Evolutionary conservation across 116 monocot genomes (phyloP).

Genomic region (Posidonia oceanica): DNA sequence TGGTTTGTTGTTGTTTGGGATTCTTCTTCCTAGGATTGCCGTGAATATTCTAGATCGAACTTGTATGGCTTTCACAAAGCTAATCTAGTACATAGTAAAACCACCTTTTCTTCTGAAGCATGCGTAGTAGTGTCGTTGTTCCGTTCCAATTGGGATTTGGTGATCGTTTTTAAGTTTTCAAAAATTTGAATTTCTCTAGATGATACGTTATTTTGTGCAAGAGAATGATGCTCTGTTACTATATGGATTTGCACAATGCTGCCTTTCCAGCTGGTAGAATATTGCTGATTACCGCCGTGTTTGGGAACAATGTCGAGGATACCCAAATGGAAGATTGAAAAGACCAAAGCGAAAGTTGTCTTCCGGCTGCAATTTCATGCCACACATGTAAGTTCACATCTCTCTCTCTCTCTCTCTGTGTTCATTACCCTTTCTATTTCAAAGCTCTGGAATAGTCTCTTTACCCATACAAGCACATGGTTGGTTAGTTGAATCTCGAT

Average conservation of each 20-base stretch:
- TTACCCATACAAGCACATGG: not conserved
- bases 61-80: too few relatives aligned
- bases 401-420: not conserved
- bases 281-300: constrained; percentile 6
- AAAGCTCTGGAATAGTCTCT: not conserved
- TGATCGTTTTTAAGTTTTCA: too few relatives aligned
- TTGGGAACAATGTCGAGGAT: constrained; percentile 71
- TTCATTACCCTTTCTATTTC: not conserved
- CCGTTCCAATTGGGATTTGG: too few relatives aligned
- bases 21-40: too few relatives aligned
- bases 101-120: too few relatives aligned
- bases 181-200: too few relatives aligned
- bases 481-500: not conserved
- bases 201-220: too few relatives aligned
- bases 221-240: not conserved
- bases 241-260: not conserved
- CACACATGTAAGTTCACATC: constrained; percentile 56
- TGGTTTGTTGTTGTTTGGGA: too few relatives aligned
- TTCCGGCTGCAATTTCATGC: constrained; percentile 90
- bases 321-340: constrained; percentile 92
- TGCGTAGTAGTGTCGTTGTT: too few relatives aligned
- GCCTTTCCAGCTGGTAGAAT: not conserved
- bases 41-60: too few relatives aligned
- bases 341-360: constrained; percentile 91
- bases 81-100: too few relatives aligned